Base-by-base conservation (phyloP, 768 basidiomycete species). In the Kwoniella sp. region DNA sequence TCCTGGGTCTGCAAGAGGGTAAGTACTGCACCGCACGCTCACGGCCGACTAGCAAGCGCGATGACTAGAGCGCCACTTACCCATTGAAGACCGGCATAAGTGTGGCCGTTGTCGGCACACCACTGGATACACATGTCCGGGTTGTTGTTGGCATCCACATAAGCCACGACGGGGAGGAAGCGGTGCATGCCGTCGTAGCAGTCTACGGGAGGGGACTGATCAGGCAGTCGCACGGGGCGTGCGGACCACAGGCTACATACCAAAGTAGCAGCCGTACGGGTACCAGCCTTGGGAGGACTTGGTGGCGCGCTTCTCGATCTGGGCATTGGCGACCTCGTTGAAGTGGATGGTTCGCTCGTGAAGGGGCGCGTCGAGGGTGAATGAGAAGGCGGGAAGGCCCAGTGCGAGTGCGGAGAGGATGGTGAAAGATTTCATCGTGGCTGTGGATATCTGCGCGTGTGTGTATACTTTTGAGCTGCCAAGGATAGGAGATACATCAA, bases 181-280 rank as follows among this genome's bases (percentile, higher is more conserved):
- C 59, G 44, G 20, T 61, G n/a, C 59, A 61, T 61, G 15, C 59
- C 59, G 28, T 61, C 39, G 26, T 57, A 53, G 38, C 59, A 61
- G 47, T 61, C 59, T 53, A 34, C 20, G 23, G 3, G 31, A 23
- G 19, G 47, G 42, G 37, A 7, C 11, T 38, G 8, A 8, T 12
- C 37, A 38, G 8, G 36, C n/a, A 14, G 1, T 37, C 33, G 12
- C 14, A 27, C 14, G n/a, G n/a, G n/a, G n/a, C n/a, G n/a, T n/a
- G 20, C 15, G 22, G 25, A 38, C 19, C 10, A 6, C 3, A 27
- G 8, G 10, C n/a, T 20, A 51, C 53, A 39, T 15, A 59, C 58
- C 58, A 37, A 44, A 49, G 48, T 59, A 59, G 48, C 58, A 59
- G 8, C 59, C 59, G 46, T 56, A 60, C 27, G 59, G 41, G 40